phyloP scores from a whole-genome alignment of 1,284 basidiomycete genomes.

The Crepidotus sp. region DNA sequence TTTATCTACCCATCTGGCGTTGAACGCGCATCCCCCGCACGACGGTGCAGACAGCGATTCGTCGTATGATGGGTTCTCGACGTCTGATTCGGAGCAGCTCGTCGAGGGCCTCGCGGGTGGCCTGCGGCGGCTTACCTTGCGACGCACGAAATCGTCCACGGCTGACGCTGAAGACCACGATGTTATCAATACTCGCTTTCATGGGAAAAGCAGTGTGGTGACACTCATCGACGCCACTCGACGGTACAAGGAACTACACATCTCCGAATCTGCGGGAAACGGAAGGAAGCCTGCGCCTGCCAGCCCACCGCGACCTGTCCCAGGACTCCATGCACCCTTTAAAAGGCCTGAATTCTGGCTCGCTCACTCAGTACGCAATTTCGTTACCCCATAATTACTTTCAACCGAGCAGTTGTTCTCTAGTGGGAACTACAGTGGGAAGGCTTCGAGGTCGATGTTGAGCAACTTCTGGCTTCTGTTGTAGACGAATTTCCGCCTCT shows the following conservation, averaged over 20 bases:
- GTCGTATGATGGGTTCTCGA: constrained; percentile 26
- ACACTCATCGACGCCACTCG: constrained; percentile 45
- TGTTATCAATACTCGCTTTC: constrained; percentile 34
- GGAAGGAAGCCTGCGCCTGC: background rate
- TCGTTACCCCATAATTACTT: background rate
- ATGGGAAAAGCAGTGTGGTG: constrained; percentile 54
- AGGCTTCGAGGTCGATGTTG: constrained; percentile 31
- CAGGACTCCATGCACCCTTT: constrained; percentile 19
- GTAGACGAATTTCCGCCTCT: constrained; percentile 45
- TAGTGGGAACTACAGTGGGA: constrained; percentile 43
- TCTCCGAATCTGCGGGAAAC: constrained; percentile 27
- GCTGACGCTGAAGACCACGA: constrained; percentile 27
- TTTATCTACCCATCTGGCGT: constrained; percentile 12
- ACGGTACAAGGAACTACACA: constrained; percentile 43
- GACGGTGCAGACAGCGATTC: constrained; percentile 26
- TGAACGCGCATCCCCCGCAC: constrained; percentile 10
- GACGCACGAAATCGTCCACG: constrained; percentile 18
- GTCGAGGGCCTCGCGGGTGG: constrained; percentile 28
- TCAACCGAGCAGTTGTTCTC: constrained; percentile 4
- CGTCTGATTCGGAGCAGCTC: constrained; percentile 34
- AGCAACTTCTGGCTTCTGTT: constrained; percentile 30
- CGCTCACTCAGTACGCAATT: constrained; percentile 27
- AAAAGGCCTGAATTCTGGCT: constrained; percentile 33
- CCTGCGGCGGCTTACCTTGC: constrained; percentile 25
- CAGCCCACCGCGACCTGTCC: background rate